A percentile compares a stretch with the other conserved stretches of the same genome.
Evolutionary conservation across 129 eudicot genomes (phyloP).

Genomic region (Glebionis coronaria): DNA sequence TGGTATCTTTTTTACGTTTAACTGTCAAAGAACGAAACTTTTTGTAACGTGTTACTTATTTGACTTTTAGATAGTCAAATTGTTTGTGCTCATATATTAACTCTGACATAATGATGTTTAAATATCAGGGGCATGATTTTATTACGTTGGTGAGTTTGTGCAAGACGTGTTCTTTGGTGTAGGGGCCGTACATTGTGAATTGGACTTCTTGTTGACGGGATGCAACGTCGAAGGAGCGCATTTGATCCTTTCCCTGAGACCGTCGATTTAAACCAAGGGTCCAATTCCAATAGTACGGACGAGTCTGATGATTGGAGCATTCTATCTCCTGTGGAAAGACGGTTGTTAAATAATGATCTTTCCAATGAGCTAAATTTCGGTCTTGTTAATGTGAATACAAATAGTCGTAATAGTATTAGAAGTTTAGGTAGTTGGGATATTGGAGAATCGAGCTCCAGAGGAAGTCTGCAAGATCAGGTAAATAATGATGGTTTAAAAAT

Average conservation of each 20-base stretch:
- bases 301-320: constrained; percentile 46
- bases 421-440: constrained; percentile 54
- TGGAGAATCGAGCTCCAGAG: constrained; percentile 81
- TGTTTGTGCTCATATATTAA: constrained; percentile 14
- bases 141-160: not conserved
- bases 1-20: not conserved
- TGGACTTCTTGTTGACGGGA: constrained; percentile 15
- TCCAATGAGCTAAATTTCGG: constrained; percentile 34
- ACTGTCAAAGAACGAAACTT: constrained; percentile 1
- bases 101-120: constrained; percentile 3
- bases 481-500: constrained; percentile 30
- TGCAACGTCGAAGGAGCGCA: constrained; percentile 55
- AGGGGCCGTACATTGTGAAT: constrained; percentile 21
- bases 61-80: constrained; percentile 18
- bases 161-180: not conserved
- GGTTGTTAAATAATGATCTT: constrained; percentile 45
- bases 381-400: constrained; percentile 25
- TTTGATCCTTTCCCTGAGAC: constrained; percentile 42
- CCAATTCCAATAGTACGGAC: constrained; percentile 44
- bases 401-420: constrained; percentile 30
- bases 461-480: constrained; percentile 37
- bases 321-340: constrained; percentile 55
- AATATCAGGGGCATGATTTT: constrained; percentile 12
- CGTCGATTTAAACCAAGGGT: constrained; percentile 66
- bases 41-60: constrained; percentile 19